Conservation (phyloP, 768 basidiomycete species). For the Amanita fuliginea region DNA sequence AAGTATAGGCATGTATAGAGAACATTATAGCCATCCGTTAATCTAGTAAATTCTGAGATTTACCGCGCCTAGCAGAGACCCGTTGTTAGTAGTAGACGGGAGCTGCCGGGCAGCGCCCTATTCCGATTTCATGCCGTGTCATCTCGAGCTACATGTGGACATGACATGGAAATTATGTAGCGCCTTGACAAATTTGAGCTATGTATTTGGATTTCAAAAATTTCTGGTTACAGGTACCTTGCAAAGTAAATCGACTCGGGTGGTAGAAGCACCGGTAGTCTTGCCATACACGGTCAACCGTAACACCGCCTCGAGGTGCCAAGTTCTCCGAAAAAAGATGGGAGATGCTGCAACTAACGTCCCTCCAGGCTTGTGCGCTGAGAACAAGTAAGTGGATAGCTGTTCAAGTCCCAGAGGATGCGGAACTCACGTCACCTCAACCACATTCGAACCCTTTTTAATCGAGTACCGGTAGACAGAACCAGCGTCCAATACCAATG, state of each 20-base stretch:
- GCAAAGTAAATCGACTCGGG: neutral
- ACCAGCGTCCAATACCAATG: constrained; percentile 60
- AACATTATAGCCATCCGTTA: too few relatives aligned
- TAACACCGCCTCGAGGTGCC: constrained; percentile 37
- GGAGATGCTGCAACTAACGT: constrained; percentile 50
- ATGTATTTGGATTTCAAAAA: neutral
- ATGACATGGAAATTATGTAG: neutral
- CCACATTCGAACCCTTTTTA: constrained; percentile 53
- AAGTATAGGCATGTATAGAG: constrained; percentile 14
- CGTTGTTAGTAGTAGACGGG: neutral
- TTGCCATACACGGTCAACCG: constrained; percentile 56
- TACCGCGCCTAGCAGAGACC: too few relatives aligned
- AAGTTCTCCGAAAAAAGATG: constrained; percentile 39
- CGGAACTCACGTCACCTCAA: constrained; percentile 52
- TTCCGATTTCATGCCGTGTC: neutral
- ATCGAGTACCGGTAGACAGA: constrained; percentile 59
- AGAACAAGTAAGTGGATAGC: neutral
- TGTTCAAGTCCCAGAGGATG: neutral
- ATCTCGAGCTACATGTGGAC: neutral
- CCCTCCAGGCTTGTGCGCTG: constrained; percentile 59
- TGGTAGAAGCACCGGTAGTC: constrained; percentile 42
- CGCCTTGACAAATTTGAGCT: neutral
- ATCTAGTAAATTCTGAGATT: too few relatives aligned
- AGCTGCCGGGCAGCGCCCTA: neutral
- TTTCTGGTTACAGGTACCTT: neutral